Evolutionary conservation across 371 early-diverging fungal genomes (phyloP).

Genomic region (Syncephalis plumigaleata): DNA sequence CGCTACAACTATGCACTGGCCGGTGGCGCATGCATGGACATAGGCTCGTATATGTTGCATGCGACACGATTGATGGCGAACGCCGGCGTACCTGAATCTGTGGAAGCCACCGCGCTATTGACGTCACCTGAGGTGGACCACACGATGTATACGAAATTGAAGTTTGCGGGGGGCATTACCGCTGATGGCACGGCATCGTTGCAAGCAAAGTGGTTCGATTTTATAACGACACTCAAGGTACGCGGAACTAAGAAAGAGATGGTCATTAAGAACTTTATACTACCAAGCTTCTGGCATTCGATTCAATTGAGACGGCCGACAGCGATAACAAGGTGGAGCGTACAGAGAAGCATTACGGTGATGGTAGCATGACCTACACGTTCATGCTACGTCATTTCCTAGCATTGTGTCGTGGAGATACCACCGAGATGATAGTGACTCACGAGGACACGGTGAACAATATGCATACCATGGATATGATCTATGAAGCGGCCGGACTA

Average conservation of each 20-base stretch:
- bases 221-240: not conserved
- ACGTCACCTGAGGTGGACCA: conserved; percentile 9
- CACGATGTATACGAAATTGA: conserved; percentile 7
- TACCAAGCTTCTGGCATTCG: not conserved
- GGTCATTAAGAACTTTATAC: too few species aligned
- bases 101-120: conserved; percentile 7
- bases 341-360: not conserved
- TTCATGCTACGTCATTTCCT: not conserved
- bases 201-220: not conserved
- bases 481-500: conserved; percentile 9
- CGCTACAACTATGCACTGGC: conserved; percentile 18
- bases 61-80: conserved; percentile 13
- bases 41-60: conserved; percentile 17
- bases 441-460: not conserved
- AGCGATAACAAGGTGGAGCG: not conserved
- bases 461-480: conserved; percentile 12
- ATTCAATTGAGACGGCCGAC: not conserved
- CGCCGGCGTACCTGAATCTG: conserved; percentile 6
- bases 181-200: conserved; percentile 3
- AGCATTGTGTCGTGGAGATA: not conserved
- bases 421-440: not conserved
- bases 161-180: conserved; percentile 1
- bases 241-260: too few species aligned
- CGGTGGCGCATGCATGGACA: conserved; percentile 22
- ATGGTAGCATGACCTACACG: too few species aligned